These are phyloP conservation scores for Symbiotaphrina buchneri DNA, from an alignment of 495 filamentous ascomycete genomes.

Conservation along the genomic window DNA sequence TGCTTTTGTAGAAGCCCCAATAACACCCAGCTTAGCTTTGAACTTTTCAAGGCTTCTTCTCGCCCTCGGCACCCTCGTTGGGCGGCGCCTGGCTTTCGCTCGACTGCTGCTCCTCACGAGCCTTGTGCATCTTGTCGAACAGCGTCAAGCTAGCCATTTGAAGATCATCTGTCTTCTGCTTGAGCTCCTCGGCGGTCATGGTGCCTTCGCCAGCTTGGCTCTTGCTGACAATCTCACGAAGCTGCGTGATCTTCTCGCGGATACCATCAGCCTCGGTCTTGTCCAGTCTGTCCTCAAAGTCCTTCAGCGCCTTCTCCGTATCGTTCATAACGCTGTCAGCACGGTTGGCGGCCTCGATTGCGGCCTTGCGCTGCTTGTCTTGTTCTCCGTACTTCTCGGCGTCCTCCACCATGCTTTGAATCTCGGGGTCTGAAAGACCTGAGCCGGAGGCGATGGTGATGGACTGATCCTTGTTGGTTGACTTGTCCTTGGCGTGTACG, in stretches of 20 bases:
- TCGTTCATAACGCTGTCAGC: conserved; percentile 93
- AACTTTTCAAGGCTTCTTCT: conserved; percentile 57
- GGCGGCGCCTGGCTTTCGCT: conserved; percentile 9
- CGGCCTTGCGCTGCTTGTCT: conserved; percentile 92
- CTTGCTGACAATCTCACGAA: conserved; percentile 85
- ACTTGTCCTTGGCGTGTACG: conserved; percentile 98
- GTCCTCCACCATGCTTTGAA: conserved; percentile 89
- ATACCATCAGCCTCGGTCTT: conserved; percentile 86
- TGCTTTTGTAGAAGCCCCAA: too few species aligned
- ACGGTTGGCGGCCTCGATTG: conserved; percentile 89
- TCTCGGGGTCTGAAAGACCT: conserved; percentile 86
- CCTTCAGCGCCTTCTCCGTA: conserved; percentile 95
- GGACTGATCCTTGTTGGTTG: conserved; percentile 97
- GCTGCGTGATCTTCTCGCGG: conserved; percentile 73
- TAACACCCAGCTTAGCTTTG: too few species aligned
- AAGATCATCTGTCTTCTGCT: conserved; percentile 95
- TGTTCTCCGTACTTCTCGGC: conserved; percentile 88
- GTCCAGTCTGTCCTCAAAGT: conserved; percentile 87
- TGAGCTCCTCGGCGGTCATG: conserved; percentile 72
- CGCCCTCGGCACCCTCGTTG: conserved; percentile 34
- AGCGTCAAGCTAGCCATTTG: conserved; percentile 88
- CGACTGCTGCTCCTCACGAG: conserved; percentile 39
- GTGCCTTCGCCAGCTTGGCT: conserved; percentile 79
- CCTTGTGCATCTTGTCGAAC: conserved; percentile 99
- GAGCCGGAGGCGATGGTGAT: conserved; percentile 98